Base-by-base conservation (phyloP, 352 stramenopile genomes). In the Phytophthora cryptogea region DNA sequence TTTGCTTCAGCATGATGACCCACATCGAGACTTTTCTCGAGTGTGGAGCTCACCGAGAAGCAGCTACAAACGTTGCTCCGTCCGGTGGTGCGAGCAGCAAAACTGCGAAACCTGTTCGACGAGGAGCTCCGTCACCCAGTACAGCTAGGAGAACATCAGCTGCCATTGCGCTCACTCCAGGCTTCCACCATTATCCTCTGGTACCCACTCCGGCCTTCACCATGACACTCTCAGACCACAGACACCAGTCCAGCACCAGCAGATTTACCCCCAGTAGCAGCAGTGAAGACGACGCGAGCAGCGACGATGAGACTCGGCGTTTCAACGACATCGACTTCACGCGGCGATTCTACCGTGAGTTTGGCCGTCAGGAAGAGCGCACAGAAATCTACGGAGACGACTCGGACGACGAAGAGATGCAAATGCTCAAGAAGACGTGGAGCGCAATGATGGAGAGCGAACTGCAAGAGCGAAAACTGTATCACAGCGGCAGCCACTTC, bases 1-100 rank as follows among this genome's bases (percentile, higher is more conserved):
- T 88, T 65, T 88, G 82, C 59, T 92, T 90, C 55, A 86, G 80
- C 44, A 71, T 90, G 65, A 86, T 76, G 76, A 86, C 69, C 3
- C 73, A 83, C 31, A 73, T 92, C 35, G 83, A 92, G 41, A 48
- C 55, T 8, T 92, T 92, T 55, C 70, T 92, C 11, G 78, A 87
- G 43, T 83, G 68, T 48, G 53, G 49, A 44, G 61, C 59, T 26
- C 74, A 90, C 56, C 55, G 44, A 17, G 32, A 64, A 40, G 57
- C 40, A 5, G 39, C 50, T 10, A 35, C 43, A 9, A 31, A 44
- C 27, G 31, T 60, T 32, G 51, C 50, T 20, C 43, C 55, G 28
- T 28, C 62, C 16, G 35, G 35, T 39, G 63, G 35, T 27, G 17
- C 55, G 2, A 31, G 45, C n/a, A 54, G 51, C 30, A 54, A 6